phyloP scores from a whole-genome alignment of 805 yeast species.

The Candida xiaguanensis region DNA sequence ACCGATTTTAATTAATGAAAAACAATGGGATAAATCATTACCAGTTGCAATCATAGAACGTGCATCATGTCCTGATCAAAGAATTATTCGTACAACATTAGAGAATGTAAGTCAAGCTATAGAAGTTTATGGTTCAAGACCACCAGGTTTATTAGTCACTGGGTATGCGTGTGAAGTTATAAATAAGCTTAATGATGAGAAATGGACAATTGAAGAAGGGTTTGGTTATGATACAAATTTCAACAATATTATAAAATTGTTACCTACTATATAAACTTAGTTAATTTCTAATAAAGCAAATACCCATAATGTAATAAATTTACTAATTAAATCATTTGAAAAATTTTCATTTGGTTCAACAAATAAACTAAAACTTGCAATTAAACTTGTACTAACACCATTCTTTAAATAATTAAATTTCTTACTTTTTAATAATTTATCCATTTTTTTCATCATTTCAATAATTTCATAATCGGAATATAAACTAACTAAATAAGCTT shows the following conservation, averaged over 20 bases:
- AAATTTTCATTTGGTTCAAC: conserved; percentile 1
- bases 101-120: conserved; percentile 67
- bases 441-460: background rate
- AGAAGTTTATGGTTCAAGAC: conserved; percentile 76
- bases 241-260: conserved; percentile 2
- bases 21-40: conserved; percentile 62
- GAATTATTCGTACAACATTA: conserved; percentile 73
- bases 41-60: conserved; percentile 89
- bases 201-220: conserved; percentile 51
- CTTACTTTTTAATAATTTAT: background rate
- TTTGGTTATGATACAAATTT: conserved; percentile 10
- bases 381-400: conserved; percentile 2
- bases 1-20: conserved; percentile 38
- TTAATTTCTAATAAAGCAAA: conserved; percentile 5
- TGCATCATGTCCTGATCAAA: conserved; percentile 89
- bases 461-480: conserved; percentile 3
- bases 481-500: background rate
- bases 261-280: background rate
- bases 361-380: background rate
- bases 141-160: conserved; percentile 85
- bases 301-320: conserved; percentile 4
- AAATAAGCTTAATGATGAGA: conserved; percentile 16
- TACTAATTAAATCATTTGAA: conserved; percentile 2
- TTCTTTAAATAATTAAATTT: background rate
- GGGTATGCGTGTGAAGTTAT: conserved; percentile 74